Conservation (phyloP, 2,329 filamentous ascomycete genomes). For the Talaromyces piceae region DNA sequence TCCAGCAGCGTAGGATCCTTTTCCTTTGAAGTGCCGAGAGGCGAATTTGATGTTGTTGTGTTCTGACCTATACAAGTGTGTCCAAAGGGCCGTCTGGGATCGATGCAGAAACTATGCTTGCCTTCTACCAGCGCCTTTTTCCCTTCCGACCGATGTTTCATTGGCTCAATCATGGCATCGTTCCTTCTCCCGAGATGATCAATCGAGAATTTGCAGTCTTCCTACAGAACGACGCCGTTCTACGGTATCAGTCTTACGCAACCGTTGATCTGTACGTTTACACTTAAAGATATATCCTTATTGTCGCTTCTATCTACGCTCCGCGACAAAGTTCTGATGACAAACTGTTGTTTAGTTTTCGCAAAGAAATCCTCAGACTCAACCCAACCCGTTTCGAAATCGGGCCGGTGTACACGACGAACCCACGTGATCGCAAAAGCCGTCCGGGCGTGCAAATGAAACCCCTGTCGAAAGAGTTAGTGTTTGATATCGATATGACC, state of each 20-base stretch:
- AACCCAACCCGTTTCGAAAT: constrained; percentile 96
- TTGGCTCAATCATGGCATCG: constrained; percentile 91
- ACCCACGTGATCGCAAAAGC: constrained; percentile 87
- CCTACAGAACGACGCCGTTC: constrained; percentile 82
- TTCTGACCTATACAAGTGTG: constrained; percentile 17
- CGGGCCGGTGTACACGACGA: constrained; percentile 90
- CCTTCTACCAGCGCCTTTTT: constrained; percentile 92
- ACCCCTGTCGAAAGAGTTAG: constrained; percentile 84
- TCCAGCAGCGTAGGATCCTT: constrained; percentile 28
- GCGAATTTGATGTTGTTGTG: constrained; percentile 10
- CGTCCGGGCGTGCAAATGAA: constrained; percentile 72
- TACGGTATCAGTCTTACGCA: constrained; percentile 79
- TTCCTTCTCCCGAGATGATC: constrained; percentile 77
- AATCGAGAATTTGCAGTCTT: constrained; percentile 96
- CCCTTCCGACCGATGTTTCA: constrained; percentile 93
- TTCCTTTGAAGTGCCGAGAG: background rate
- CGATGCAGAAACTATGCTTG: constrained; percentile 79
- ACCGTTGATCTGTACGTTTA: constrained; percentile 53
- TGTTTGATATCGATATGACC: constrained; percentile 99
- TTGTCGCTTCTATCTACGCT: too few species aligned
- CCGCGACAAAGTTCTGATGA: too few species aligned
- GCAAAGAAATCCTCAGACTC: constrained; percentile 81
- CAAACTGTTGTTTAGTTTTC: constrained; percentile 49
- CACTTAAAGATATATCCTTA: too few species aligned
- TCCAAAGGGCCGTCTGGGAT: constrained; percentile 38